Evolutionary conservation across 257 asterid genomes (phyloP).

Genomic region (Solanum okadae): DNA sequence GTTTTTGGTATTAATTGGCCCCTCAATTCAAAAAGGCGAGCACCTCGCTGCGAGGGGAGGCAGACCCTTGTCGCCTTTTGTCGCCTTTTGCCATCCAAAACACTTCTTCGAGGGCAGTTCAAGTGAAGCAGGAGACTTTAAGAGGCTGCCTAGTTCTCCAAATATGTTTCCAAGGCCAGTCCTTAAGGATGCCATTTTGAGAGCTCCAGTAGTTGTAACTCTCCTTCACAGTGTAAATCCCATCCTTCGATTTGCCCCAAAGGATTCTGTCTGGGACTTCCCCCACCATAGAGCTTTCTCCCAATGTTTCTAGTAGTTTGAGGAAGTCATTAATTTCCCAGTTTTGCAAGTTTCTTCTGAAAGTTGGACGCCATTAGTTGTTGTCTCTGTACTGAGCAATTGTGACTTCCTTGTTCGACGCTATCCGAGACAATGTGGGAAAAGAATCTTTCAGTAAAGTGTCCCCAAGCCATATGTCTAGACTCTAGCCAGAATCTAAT

Average conservation of each 20-base stretch:
- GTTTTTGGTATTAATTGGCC: too few relatives aligned
- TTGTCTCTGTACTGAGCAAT: not conserved
- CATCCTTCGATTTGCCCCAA: not conserved
- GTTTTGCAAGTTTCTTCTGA: not conserved
- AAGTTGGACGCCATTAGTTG: not conserved
- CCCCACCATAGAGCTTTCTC: not conserved
- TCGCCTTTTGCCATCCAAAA: too few relatives aligned
- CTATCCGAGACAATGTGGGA: not conserved
- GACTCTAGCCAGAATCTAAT: not conserved
- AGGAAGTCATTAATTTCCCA: not conserved
- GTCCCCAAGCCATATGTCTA: not conserved
- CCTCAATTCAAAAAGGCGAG: too few relatives aligned
- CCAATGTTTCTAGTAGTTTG: not conserved
- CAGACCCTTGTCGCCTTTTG: too few relatives aligned
- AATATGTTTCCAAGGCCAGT: not conserved
- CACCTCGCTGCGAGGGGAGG: too few relatives aligned
- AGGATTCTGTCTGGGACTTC: not conserved
- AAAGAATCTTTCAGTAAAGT: not conserved
- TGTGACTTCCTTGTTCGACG: not conserved
- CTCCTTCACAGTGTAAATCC: not conserved
- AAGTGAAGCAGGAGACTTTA: not conserved
- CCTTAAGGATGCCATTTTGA: not conserved
- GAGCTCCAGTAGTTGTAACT: not conserved
- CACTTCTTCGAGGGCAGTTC: not conserved
- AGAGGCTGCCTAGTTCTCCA: not conserved